Percentiles rank a stretch among this genome's conserved stretches.
These are phyloP conservation scores for Trichophyton simii DNA, from an alignment of 2,329 filamentous ascomycete species.

Conservation along the genomic window DNA sequence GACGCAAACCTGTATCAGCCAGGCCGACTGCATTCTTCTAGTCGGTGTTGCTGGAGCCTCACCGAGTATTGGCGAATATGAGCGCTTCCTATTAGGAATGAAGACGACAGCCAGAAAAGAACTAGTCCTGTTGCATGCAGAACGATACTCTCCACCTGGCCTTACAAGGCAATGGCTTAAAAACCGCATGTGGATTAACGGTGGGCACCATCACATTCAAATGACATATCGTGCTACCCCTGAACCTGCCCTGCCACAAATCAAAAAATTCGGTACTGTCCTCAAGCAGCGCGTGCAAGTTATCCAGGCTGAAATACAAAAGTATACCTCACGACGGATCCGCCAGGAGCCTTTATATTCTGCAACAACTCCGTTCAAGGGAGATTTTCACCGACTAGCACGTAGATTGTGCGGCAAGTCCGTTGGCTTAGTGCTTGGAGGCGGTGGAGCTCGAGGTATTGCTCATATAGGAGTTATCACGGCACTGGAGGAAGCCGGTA, in stretches of 20 bases:
- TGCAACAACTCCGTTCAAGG: slow-evolving; percentile 83
- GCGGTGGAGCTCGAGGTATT: slow-evolving; percentile 83
- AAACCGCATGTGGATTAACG: slow-evolving; percentile 95
- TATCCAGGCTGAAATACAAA: slow-evolving; percentile 91
- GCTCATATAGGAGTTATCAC: slow-evolving; percentile 88
- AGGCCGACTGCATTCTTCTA: slow-evolving; percentile 89
- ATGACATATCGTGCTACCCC: slow-evolving; percentile 73
- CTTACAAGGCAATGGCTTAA: slow-evolving; percentile 79
- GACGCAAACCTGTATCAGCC: slow-evolving; percentile 95
- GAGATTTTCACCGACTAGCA: slow-evolving; percentile 88
- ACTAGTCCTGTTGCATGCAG: slow-evolving; percentile 75
- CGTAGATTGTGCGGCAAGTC: slow-evolving; percentile 85
- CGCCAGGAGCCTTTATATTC: slow-evolving; percentile 81
- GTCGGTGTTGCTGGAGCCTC: slow-evolving; percentile 85
- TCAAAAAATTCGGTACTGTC: slow-evolving; percentile 68
- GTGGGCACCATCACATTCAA: slow-evolving; percentile 92
- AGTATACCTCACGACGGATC: slow-evolving; percentile 90
- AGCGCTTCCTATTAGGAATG: slow-evolving; percentile 89
- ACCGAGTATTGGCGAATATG: slow-evolving; percentile 85
- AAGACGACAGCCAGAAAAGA: slow-evolving; percentile 94
- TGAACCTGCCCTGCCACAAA: slow-evolving; percentile 61
- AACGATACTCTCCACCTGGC: slow-evolving; percentile 74
- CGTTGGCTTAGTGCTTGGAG: slow-evolving; percentile 84
- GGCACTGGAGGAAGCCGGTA: slow-evolving; percentile 88
- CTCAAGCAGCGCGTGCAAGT: slow-evolving; percentile 90